phyloP scores from a whole-genome alignment of 441 rosid genomes.

The Erodium texanum region DNA sequence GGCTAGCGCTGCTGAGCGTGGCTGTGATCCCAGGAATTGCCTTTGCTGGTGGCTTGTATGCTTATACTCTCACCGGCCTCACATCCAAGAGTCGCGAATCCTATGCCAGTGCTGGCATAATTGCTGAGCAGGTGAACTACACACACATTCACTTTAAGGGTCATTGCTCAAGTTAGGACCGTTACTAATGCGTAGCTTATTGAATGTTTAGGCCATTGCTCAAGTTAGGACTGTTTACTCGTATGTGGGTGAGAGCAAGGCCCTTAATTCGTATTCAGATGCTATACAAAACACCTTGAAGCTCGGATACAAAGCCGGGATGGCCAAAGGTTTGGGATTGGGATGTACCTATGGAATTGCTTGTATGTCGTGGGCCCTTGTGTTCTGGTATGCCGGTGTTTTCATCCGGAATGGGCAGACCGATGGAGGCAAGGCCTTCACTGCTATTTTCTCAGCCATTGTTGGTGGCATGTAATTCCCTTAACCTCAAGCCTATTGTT shows the following conservation, averaged over 20 bases:
- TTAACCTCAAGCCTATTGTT: constrained; percentile 7
- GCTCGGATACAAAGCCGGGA: constrained; percentile 96
- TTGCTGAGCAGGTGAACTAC: constrained; percentile 99
- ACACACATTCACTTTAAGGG: too few species aligned
- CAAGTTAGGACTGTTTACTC: constrained; percentile 96
- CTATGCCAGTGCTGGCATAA: constrained; percentile 88
- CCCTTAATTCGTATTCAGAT: constrained; percentile 77
- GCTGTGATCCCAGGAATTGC: constrained; percentile 99
- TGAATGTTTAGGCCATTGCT: constrained; percentile 62
- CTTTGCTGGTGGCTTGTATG: constrained; percentile 96
- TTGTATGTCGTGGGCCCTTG: constrained; percentile 99
- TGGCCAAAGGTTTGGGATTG: constrained; percentile 98
- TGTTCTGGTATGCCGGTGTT: constrained; percentile 99
- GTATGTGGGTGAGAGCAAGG: constrained; percentile 94
- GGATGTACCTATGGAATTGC: constrained; percentile 99
- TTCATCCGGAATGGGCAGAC: constrained; percentile 83
- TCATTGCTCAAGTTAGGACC: too few species aligned
- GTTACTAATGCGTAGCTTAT: too few species aligned
- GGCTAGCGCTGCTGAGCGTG: constrained; percentile 79
- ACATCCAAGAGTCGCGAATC: constrained; percentile 97
- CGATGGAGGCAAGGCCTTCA: constrained; percentile 97
- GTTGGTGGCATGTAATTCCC: constrained; percentile 93
- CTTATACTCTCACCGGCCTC: constrained; percentile 91
- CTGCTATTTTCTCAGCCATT: constrained; percentile 96
- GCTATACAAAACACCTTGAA: constrained; percentile 88